Evolutionary conservation across 164 flowering plant genomes (phyloP).

Genomic region (Vitis rotundifolia): DNA sequence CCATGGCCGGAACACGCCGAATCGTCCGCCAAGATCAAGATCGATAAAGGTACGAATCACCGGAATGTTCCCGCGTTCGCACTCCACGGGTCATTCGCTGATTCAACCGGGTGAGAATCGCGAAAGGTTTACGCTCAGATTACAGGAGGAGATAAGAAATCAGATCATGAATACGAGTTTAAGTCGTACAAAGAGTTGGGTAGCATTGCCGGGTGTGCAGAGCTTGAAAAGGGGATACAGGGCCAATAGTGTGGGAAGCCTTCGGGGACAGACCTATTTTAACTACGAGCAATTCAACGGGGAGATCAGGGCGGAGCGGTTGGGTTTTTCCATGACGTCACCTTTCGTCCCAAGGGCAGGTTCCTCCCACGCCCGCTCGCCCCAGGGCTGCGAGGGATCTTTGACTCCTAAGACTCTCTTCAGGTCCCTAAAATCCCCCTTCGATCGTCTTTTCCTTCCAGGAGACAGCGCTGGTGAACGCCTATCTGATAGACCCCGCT

Average conservation of each 20-base stretch:
- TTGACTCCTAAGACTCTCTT: conserved; percentile 5
- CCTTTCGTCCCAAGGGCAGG: conserved; percentile 36
- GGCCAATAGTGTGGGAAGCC: conserved; percentile 21
- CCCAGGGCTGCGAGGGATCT: too few relatives aligned
- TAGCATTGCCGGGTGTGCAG: conserved; percentile 30
- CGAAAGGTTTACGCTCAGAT: conserved; percentile 52
- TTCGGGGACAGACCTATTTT: conserved; percentile 14
- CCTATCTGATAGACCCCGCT: conserved; percentile 18
- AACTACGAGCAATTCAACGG: conserved; percentile 28
- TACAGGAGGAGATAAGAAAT: conserved; percentile 46
- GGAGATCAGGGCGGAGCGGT: conserved; percentile 24
- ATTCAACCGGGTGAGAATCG: conserved; percentile 40
- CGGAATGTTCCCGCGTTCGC: conserved; percentile 33
- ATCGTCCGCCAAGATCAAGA: conserved; percentile 17
- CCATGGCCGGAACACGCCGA: background rate
- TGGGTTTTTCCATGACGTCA: conserved; percentile 28
- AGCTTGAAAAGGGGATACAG: conserved; percentile 40
- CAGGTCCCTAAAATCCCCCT: conserved; percentile 15
- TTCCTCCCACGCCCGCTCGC: conserved; percentile 9
- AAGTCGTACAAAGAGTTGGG: conserved; percentile 38
- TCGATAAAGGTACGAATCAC: conserved; percentile 27
- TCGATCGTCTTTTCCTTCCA: conserved; percentile 11
- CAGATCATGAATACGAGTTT: conserved; percentile 34
- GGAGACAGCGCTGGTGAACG: conserved; percentile 17
- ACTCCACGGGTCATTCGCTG: conserved; percentile 48